A percentile compares a stretch with the other conserved stretches of the same genome.
Evolutionary conservation across 2,329 filamentous ascomycete species (phyloP).

Genomic region (Daldinia sp.): DNA sequence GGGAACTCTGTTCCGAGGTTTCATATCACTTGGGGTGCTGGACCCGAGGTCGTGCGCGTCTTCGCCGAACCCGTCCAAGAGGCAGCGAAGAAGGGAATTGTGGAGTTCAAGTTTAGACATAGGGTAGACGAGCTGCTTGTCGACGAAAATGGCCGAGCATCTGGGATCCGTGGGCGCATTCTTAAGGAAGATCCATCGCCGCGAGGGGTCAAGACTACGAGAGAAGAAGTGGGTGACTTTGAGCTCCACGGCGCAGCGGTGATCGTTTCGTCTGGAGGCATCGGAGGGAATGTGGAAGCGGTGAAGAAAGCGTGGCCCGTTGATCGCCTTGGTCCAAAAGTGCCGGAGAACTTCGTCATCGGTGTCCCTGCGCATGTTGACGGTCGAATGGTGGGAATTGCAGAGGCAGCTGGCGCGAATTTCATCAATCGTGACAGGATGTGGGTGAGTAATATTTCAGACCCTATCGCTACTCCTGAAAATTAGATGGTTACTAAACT

Average conservation of each 20-base stretch:
- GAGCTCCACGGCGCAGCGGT: conserved; percentile 66
- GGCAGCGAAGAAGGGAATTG: conserved; percentile 64
- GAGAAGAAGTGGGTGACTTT: conserved; percentile 63
- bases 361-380: conserved; percentile 75
- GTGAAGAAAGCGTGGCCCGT: conserved; percentile 70
- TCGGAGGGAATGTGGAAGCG: conserved; percentile 71
- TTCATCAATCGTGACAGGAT: conserved; percentile 72
- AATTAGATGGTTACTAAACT: neutral
- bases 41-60: conserved; percentile 69
- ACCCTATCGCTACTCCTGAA: neutral
- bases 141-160: conserved; percentile 64
- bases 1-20: conserved; percentile 74
- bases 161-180: conserved; percentile 66
- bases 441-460: conserved; percentile 55
- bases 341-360: conserved; percentile 68
- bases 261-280: conserved; percentile 68
- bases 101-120: conserved; percentile 68
- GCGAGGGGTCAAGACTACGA: conserved; percentile 65
- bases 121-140: conserved; percentile 67
- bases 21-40: conserved; percentile 71
- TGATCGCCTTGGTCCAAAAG: conserved; percentile 66
- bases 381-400: conserved; percentile 70
- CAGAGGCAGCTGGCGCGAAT: conserved; percentile 64
- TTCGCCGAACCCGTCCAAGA: conserved; percentile 68
- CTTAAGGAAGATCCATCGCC: conserved; percentile 63